Base-by-base conservation (phyloP, 768 basidiomycete species). In the Russula ochroleuca region DNA sequence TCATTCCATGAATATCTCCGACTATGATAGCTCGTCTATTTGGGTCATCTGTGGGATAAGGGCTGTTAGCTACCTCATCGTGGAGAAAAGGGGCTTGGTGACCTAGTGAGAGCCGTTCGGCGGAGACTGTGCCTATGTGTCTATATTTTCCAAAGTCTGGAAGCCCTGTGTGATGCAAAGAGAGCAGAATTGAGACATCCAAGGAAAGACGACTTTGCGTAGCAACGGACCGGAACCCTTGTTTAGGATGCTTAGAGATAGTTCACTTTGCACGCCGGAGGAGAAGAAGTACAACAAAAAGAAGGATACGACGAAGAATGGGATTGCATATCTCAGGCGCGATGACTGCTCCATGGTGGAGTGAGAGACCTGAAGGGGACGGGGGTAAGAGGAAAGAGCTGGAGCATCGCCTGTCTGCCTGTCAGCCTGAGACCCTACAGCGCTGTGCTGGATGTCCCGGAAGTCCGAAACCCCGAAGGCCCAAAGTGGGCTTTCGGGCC, bases 1-100 rank as follows among this genome's bases (percentile, higher is more conserved):
- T 79, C 83, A 88, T 92, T 51, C 91, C 92, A 78, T 98, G 95
- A 8, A 97, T 79, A 69, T 98, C 95, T 9, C 94, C 95, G 14
- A 97, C 77, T 64, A 93, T 75, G 48, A 98, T 83, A 31, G 88
- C 77, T 17, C 92, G 84, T 66, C 73, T 78, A 31, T 75, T 69
- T 3, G 79, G 72, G 15, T 82, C 77, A 62, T 80, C 89, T 89
- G 54, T 35, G 21, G 13, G 43, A 11, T 33, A 38, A 51, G 23
- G 23, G 17, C 9, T 33, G 47, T 25, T 33, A 59, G 53, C 23
- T 37, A 56, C 43, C 38, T 31, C 10, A 43, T 9, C 5, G 51
- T 48, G 19, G 25, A 25, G 13, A 6, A 17, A 17, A 31, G 15
- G 37, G 21, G 7, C n/a, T 52, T 61, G 64, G 72, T 60, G 65